Evolutionary conservation across 441 rosid genomes (phyloP), one percentile per base, ranked within the genome.

Genomic region (Breynia disticha): DNA sequence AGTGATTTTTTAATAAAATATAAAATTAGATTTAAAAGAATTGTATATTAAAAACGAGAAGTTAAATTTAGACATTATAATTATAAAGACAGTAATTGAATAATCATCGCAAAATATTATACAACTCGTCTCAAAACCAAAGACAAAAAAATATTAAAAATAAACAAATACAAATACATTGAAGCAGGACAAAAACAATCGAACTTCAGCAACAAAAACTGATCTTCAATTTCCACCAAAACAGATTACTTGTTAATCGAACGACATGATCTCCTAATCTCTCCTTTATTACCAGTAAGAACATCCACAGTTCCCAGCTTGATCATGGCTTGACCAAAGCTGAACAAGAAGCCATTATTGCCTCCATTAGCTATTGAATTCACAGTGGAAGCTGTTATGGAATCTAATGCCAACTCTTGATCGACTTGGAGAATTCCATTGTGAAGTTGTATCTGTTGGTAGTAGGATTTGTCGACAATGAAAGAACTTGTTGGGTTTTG

Each of bases 311-410:
- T 35, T 52, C 87, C 90, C 68, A 81, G 16, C 35, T 73, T 80
- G 35, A 76, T 69, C 95, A 82, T 79, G 12, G 86, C 86, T 24
- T 22, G 28, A 16, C 78, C 86, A 63, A 86, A 79, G 51, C 19
- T 56, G 16, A 24, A 14, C 15, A 55, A 11, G 63, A 86, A 83
- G 42, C 71, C 62, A 20, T 32, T 4, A 43, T 28, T 28, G 35
- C 8, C 35, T 9, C 71, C 38, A 0, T 11, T 47, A 13, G 79
- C 80, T 17, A 79, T 11, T 0, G 9, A 24, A 4, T 42, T 20
- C 48, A 80, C 84, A 0, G 17, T 53, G 52, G 52, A 15, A 5
- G 18, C 59, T 38, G 80, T 86, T 11, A 48, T n/a, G 0, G 49
- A 37, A 20, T 82, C 67, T 24, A 13, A 0, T 0, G 82, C 82